These are phyloP conservation scores for Actinidia chinensis DNA, from an alignment of 179 eudicot species.

Conservation along the genomic window DNA sequence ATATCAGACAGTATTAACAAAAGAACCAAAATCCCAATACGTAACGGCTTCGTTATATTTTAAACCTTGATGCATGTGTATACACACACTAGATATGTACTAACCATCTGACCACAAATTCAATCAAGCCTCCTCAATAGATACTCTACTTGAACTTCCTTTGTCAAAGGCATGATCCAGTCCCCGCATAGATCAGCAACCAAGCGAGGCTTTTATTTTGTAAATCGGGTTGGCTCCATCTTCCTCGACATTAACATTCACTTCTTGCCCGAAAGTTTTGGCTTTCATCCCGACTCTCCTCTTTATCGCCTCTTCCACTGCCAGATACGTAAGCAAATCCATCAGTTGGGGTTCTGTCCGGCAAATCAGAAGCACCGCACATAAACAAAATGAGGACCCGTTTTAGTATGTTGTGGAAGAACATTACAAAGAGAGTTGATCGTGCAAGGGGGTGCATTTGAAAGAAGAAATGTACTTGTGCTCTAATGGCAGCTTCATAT, in stretches of 20 bases:
- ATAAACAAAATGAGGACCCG: neutral
- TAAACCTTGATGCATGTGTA: too few species aligned
- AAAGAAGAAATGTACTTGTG: constrained; percentile 43
- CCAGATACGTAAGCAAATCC: constrained; percentile 67
- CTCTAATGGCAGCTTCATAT: constrained; percentile 62
- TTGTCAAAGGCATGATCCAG: constrained; percentile 92
- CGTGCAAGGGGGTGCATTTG: neutral
- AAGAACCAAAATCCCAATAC: too few species aligned
- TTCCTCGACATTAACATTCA: constrained; percentile 37
- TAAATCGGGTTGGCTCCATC: constrained; percentile 48
- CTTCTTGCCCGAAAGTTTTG: constrained; percentile 64
- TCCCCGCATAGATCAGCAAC: constrained; percentile 81
- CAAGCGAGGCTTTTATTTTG: constrained; percentile 66
- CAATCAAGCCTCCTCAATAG: constrained; percentile 76
- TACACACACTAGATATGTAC: too few species aligned
- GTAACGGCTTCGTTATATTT: too few species aligned
- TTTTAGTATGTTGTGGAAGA: neutral
- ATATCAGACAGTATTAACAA: too few species aligned
- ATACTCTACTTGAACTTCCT: constrained; percentile 77
- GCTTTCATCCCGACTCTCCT: constrained; percentile 75
- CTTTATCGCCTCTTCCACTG: constrained; percentile 62
- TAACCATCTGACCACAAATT: neutral
- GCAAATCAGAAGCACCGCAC: neutral
- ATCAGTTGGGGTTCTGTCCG: constrained; percentile 56
- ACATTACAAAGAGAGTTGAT: neutral